phyloP scores from a whole-genome alignment of 1,139 yeast genomes.

The Geotrichum aggregatum region DNA sequence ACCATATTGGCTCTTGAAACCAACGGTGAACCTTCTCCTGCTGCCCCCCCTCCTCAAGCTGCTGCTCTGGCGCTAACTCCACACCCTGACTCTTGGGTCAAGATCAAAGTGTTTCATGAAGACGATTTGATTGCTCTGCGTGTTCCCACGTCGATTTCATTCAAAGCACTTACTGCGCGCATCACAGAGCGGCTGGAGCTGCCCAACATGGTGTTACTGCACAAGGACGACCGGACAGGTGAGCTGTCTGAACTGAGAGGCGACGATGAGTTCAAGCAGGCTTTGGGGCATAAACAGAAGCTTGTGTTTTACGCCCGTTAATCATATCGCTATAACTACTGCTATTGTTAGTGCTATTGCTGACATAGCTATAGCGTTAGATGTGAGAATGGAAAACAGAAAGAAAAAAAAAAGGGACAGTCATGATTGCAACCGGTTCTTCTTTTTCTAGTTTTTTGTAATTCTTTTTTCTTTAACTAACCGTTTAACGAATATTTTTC shows the following conservation, averaged over 20 bases:
- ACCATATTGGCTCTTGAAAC: too few species aligned
- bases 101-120: conserved; percentile 82
- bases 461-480: background rate
- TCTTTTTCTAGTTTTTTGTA: background rate
- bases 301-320: conserved; percentile 37
- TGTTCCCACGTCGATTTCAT: conserved; percentile 58
- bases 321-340: background rate
- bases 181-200: conserved; percentile 59
- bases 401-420: too few species aligned
- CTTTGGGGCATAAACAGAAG: conserved; percentile 36
- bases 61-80: too few species aligned
- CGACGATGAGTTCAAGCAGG: conserved; percentile 34
- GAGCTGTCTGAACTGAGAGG: conserved; percentile 31
- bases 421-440: background rate
- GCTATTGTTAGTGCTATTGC: background rate
- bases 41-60: conserved; percentile 21
- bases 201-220: conserved; percentile 32
- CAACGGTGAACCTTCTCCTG: background rate
- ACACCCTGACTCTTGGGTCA: conserved; percentile 38
- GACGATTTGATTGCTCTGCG: conserved; percentile 89
- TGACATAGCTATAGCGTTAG: too few species aligned
- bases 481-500: background rate
- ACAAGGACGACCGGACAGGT: conserved; percentile 33
- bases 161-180: conserved; percentile 58
- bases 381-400: too few species aligned